phyloP scores from a whole-genome alignment of 2,329 filamentous ascomycete species.

The Sporothrix dimorphospora region DNA sequence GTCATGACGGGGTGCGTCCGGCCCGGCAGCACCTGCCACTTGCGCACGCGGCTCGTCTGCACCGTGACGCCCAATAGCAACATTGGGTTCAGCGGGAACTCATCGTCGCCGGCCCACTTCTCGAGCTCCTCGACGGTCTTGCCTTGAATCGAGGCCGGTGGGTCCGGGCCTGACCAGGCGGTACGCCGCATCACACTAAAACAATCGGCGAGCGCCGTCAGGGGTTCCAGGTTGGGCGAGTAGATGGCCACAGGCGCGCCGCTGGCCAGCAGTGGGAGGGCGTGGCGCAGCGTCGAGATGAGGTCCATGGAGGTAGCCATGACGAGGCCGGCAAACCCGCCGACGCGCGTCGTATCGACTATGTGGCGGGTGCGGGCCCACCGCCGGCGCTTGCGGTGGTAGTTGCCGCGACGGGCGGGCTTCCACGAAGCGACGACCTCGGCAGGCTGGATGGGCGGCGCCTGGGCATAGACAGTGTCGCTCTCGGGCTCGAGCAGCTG shows the following conservation, averaged over 20 bases:
- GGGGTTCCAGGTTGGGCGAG: slow-evolving; percentile 76
- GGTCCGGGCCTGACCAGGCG: slow-evolving; percentile 64
- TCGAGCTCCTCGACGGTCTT: slow-evolving; percentile 55
- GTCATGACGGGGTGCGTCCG: slow-evolving; percentile 96
- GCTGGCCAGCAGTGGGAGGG: slow-evolving; percentile 78
- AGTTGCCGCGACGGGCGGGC: slow-evolving; percentile 77
- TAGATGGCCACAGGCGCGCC: slow-evolving; percentile 87
- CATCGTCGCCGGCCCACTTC: slow-evolving; percentile 63
- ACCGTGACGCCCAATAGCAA: slow-evolving; percentile 77
- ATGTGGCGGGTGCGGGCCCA: slow-evolving; percentile 74
- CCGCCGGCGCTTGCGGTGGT: slow-evolving; percentile 84
- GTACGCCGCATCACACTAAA: slow-evolving; percentile 80
- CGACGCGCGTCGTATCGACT: slow-evolving; percentile 73
- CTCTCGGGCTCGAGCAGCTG: slow-evolving; percentile 78
- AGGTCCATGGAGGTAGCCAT: slow-evolving; percentile 84
- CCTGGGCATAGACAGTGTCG: slow-evolving; percentile 72
- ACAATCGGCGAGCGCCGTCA: slow-evolving; percentile 76
- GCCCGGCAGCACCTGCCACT: slow-evolving; percentile 90
- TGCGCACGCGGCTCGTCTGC: slow-evolving; percentile 76
- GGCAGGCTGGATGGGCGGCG: slow-evolving; percentile 62
- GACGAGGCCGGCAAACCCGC: slow-evolving; percentile 81
- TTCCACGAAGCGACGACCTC: slow-evolving; percentile 73
- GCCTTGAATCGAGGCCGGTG: slow-evolving; percentile 51
- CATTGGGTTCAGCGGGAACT: slow-evolving; percentile 88
- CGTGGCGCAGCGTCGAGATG: slow-evolving; percentile 70